phyloP scores from a whole-genome alignment of 2,329 filamentous ascomycete genomes.

The Akanthomyces uredinophilus region DNA sequence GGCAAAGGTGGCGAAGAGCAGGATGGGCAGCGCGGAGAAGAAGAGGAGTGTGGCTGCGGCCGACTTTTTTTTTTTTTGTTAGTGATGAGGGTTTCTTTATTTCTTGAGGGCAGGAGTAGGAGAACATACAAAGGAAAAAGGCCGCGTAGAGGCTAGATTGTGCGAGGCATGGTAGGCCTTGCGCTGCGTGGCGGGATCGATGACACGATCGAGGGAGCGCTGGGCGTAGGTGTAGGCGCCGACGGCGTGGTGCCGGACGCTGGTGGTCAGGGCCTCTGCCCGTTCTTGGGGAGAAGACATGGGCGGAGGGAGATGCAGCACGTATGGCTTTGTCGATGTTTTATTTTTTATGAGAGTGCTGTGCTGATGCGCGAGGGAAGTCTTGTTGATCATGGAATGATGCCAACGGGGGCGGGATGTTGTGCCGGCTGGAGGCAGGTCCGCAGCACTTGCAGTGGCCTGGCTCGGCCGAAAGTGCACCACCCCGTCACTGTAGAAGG shows the following conservation, averaged over 20 bases:
- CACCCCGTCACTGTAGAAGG: too few species aligned
- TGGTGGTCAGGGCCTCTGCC: slow-evolving; percentile 18
- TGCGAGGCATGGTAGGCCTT: slow-evolving; percentile 48
- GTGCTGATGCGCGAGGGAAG: neutral
- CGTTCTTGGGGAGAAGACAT: slow-evolving; percentile 4
- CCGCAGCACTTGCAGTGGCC: too few species aligned
- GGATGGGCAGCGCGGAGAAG: slow-evolving; percentile 61
- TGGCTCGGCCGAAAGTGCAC: too few species aligned
- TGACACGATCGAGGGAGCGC: slow-evolving; percentile 42
- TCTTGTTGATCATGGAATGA: too few species aligned
- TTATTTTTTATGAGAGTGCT: neutral
- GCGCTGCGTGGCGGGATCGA: slow-evolving; percentile 58
- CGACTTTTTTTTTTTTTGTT: slow-evolving; percentile 41
- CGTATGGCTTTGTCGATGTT: too few species aligned
- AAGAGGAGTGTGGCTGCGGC: slow-evolving; percentile 62
- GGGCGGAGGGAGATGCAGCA: neutral
- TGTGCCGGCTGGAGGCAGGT: too few species aligned
- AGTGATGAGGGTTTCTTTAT: neutral
- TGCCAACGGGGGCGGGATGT: too few species aligned
- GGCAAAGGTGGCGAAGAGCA: slow-evolving; percentile 64
- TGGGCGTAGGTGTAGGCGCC: slow-evolving; percentile 37
- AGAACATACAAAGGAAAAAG: slow-evolving; percentile 60
- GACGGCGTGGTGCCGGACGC: slow-evolving; percentile 30
- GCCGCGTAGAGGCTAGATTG: slow-evolving; percentile 57
- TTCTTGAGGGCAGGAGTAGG: too few species aligned